Base-by-base conservation (phyloP, 2,329 filamentous ascomycete genomes). In the Lithohypha guttulata region DNA sequence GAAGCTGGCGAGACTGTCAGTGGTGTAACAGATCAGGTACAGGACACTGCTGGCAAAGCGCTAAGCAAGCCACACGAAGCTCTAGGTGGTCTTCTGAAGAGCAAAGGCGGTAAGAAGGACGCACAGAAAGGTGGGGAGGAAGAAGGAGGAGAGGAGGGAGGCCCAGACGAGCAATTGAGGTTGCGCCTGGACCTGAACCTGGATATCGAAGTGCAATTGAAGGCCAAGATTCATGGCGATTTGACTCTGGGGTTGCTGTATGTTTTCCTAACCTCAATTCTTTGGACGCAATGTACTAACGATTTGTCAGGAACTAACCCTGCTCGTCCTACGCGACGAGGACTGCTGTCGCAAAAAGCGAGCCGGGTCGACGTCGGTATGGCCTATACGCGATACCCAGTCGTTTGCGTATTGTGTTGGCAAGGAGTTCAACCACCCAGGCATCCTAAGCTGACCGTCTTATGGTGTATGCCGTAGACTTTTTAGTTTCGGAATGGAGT, bases 211-310 rank as follows among this genome's bases (percentile, higher is more conserved):
- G 66, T 77, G 39, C 70, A 77, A 52, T 58, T 77, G 32, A 77
- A 77, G 62, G 73, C 73, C n/a, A 75, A 73, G 58, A 77, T 77
- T 49, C 72, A 76, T 47, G 73, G 73, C 59, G 73, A 77, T 51
- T 59, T 77, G 43, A 77, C 74, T n/a, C 54, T 77, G 39, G 72
- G 58, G 39, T 51, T 65, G 28, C 55, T 65, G 62, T 65, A 59
- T 57, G 61, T 62, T 34, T 22, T 20, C 22, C 11, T 27, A 3
- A 2, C 26, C 9, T 19, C 13, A 3, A 13, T 13, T 25, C n/a
- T n/a, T n/a, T n/a, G n/a, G n/a, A n/a, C n/a, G n/a, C n/a, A n/a
- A n/a, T n/a, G n/a, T n/a, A n/a, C n/a, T n/a, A n/a, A n/a, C n/a
- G n/a, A n/a, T n/a, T n/a, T n/a, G n/a, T n/a, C n/a, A n/a, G n/a